Evolutionary conservation across 768 basidiomycete genomes (phyloP).

Genomic region (Phallus indusiatus): DNA sequence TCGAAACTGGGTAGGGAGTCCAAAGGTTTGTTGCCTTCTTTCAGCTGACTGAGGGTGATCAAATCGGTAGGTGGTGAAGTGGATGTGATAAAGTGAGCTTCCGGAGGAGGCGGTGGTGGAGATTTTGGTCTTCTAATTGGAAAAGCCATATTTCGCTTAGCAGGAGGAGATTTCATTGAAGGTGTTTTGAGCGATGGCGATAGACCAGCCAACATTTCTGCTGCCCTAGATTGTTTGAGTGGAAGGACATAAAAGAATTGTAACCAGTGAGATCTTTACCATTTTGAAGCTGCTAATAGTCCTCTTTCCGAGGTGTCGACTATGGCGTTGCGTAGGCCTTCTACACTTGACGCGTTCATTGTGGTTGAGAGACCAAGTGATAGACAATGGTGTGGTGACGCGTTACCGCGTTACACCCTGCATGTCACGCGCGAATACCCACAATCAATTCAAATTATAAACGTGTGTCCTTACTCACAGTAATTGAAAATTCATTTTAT

Average conservation of each 20-base stretch:
- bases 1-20: conserved; percentile 30
- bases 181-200: conserved; percentile 1
- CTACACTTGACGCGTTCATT: conserved; percentile 8
- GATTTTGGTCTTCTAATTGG: conserved; percentile 25
- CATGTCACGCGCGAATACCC: too few species aligned
- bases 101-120: conserved; percentile 54
- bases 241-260: background rate
- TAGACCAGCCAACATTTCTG: conserved; percentile 46
- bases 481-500: too few species aligned
- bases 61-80: conserved; percentile 15
- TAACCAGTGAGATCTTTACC: conserved; percentile 34
- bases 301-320: conserved; percentile 70
- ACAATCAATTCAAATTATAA: too few species aligned
- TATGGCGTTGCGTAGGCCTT: conserved; percentile 50
- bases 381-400: background rate
- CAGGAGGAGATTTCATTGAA: conserved; percentile 38
- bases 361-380: background rate
- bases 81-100: conserved; percentile 24
- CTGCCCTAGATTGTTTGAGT: conserved; percentile 42
- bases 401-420: background rate
- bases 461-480: too few species aligned
- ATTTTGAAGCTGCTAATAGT: conserved; percentile 62
- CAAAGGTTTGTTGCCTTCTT: conserved; percentile 23
- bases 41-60: conserved; percentile 31
- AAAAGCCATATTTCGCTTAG: conserved; percentile 31